phyloP scores from a whole-genome alignment of 306 rosid species.

The Corylus heterophylla region DNA sequence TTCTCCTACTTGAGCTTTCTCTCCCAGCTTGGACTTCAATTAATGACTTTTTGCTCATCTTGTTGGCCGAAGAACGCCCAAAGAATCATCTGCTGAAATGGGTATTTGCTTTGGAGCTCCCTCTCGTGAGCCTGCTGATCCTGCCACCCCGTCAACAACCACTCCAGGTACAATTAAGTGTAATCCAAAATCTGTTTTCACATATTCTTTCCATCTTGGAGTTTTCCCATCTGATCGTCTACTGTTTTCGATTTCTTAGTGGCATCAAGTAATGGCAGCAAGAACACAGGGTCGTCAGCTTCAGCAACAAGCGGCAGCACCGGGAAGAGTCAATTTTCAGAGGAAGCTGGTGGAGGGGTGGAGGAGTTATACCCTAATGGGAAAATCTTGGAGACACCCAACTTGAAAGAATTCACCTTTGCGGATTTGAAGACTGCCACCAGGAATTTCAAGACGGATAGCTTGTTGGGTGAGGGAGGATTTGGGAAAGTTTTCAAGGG shows the following conservation, averaged over 20 bases:
- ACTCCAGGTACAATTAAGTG: slow-evolving; percentile 45
- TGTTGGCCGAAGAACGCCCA: not conserved
- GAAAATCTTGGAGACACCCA: slow-evolving; percentile 45
- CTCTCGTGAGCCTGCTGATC: slow-evolving; percentile 6
- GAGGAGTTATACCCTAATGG: slow-evolving; percentile 37
- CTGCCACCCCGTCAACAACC: slow-evolving; percentile 25
- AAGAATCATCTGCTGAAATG: slow-evolving; percentile 31
- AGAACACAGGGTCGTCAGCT: slow-evolving; percentile 34
- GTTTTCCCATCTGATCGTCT: not conserved
- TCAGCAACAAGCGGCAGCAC: slow-evolving; percentile 55
- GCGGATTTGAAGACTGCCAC: slow-evolving; percentile 65
- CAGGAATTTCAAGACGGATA: slow-evolving; percentile 53
- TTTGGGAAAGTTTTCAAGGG: slow-evolving; percentile 89
- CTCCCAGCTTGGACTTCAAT: not conserved
- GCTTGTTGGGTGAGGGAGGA: slow-evolving; percentile 82
- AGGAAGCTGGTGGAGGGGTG: slow-evolving; percentile 45
- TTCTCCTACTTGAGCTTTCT: no score
- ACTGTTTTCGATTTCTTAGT: slow-evolving; percentile 33
- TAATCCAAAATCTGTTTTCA: not conserved
- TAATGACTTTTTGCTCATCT: slow-evolving; percentile 7
- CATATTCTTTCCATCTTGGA: no score
- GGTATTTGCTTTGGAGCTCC: slow-evolving; percentile 61
- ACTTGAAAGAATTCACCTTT: slow-evolving; percentile 59
- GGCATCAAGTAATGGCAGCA: slow-evolving; percentile 39
- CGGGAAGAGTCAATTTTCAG: slow-evolving; percentile 59